Evolutionary conservation across 805 yeast species (phyloP), one percentile per base, ranked within the genome.

Genomic region (Candida boidinii): DNA sequence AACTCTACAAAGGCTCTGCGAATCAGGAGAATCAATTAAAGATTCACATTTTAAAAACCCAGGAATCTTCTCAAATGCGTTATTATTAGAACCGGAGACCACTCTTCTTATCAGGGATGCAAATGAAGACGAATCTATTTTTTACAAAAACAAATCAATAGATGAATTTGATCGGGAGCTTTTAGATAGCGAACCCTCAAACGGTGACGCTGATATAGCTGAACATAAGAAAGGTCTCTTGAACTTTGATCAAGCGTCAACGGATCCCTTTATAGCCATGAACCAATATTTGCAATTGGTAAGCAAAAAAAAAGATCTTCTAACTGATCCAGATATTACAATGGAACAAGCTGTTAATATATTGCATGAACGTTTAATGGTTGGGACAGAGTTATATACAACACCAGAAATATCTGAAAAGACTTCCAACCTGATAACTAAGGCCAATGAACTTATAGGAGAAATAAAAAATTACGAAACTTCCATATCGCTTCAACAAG

Each of bases 51-150:
- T 45, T 30, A 39, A 39, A 17, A 38, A 41, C 2, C 42, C 45
- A 1, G 49, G 51, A 21, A 38, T 45, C 5, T 48, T 46, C 35
- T 40, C 50, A 13, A 46, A 46, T 26, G 41, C 53, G 18, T 32
- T 49, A 22, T 14, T 31, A 14, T 27, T 42, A 17, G 41, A 45
- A 11, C 38, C 44, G 17, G 35, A 41, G 15, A 7, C 44, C 46
- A 15, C 38, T 34, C 13, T 34, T 46, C 26, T 38, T 50, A 14
- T 37, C 47, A 30, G 55, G 48, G 28, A 37, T 44, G 8, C 50
- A 47, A 23, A n/a, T n/a, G 36, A 33, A 8, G 43, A 42, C 26
- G 53, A 46, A 34, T 19, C 38, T n/a, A 23, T 36, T 16, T 19
- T 43, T 23, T 42, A 44, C 26, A 39, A 38, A 23, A 44, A 42